Evolutionary conservation across 495 filamentous ascomycete genomes (phyloP).

Genomic region (Massariosphaeria phaeospora): DNA sequence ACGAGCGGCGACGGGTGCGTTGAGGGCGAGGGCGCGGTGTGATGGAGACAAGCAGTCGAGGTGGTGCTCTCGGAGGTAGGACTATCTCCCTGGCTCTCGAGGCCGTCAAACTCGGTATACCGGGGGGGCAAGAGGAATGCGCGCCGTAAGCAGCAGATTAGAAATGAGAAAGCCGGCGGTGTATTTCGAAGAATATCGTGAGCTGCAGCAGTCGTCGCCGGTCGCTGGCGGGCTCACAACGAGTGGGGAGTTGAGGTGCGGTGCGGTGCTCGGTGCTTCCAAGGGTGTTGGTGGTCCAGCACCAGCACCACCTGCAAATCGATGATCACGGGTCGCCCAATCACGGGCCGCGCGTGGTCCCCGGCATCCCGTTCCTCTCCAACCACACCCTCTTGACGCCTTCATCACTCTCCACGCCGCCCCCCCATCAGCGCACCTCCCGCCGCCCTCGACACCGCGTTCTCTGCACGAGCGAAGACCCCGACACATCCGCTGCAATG

Average conservation of each 20-base stretch:
- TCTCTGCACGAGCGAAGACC: not conserved
- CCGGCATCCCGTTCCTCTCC: not conserved
- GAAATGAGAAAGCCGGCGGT: not conserved
- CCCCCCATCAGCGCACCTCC: not conserved
- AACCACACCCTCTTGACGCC: not conserved
- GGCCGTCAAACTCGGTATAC: slow-evolving; percentile 5
- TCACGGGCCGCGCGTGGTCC: not conserved
- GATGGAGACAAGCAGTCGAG: not conserved
- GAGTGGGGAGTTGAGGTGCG: not conserved
- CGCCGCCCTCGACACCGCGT: not conserved
- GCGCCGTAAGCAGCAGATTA: not conserved
- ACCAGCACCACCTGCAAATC: too few relatives aligned
- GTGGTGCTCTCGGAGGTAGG: slow-evolving; percentile 2
- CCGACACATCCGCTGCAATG: slow-evolving; percentile 44
- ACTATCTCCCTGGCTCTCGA: slow-evolving; percentile 7
- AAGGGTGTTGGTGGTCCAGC: too few relatives aligned
- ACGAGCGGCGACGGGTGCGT: not conserved
- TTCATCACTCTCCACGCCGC: not conserved
- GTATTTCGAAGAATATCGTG: not conserved
- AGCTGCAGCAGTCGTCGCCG: not conserved
- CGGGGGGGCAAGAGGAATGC: slow-evolving; percentile 1
- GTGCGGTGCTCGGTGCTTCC: not conserved
- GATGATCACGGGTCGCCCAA: not conserved
- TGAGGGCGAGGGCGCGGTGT: not conserved
- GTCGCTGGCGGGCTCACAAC: not conserved